Base-by-base conservation (phyloP, 1,139 yeast species). In the Pichia sp. region DNA sequence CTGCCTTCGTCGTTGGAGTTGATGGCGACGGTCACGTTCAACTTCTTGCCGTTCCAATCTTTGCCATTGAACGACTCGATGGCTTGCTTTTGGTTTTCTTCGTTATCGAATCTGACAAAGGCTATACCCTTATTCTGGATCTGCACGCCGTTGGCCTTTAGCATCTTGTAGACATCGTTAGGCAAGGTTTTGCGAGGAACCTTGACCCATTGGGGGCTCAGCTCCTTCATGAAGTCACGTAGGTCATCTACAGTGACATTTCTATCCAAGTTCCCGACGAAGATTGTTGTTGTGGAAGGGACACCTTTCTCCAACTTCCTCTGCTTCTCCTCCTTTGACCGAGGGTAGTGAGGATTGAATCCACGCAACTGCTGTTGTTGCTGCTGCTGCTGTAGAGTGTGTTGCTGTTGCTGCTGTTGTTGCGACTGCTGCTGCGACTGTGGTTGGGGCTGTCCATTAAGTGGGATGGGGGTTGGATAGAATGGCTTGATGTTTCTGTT, bases 121-220 rank as follows among this genome's bases (percentile, higher is more conserved):
- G 86, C 87, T 69, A 80, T 80, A 49, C 88, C 87, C 68, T 79
- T 81, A 68, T 81, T 81, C 68, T 72, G 78, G 61, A 78, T 75
- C 49, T 68, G 71, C 54, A 70, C 62, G 41, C 72, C 65, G 59
- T 72, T 74, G 36, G 70, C 74, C 60, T 69, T 72, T 61, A 76
- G 70, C 61, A 72, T 73, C 61, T 70, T 69, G 60, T 76, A 70
- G 36, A 77, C 61, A 53, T 69, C 70, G 53, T 62, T 67, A 31
- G 82, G 78, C 19, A 79, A 70, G 56, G 70, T 74, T 63, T 77
- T 75, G 50, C 75, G 69, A 54, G 88, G 88, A 43, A 83, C 80
- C 59, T 80, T 81, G 56, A 81, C 75, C 83, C 82, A 79, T 60
- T 72, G 71, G 19, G 85, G 83, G 55, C 75, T 72, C 61, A 73